Evolutionary conservation across 768 basidiomycete species (phyloP).

Genomic region (Calocera viscosa): DNA sequence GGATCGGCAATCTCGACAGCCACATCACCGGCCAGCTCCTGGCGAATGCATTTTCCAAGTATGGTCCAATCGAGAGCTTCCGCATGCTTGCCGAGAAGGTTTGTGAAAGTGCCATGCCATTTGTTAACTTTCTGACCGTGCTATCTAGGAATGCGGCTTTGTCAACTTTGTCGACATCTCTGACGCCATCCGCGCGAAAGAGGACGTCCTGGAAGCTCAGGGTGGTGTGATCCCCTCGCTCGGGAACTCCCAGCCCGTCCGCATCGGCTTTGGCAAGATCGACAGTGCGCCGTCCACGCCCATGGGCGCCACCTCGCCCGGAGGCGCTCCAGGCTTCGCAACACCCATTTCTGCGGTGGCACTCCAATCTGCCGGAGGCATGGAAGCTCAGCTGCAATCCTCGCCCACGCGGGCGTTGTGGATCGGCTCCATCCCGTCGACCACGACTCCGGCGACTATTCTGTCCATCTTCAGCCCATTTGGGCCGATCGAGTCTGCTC

Average conservation of each 20-base stretch:
- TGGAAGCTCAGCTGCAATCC: constrained; percentile 79
- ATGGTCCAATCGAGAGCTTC: constrained; percentile 93
- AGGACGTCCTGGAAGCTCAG: constrained; percentile 90
- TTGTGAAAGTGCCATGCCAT: neutral
- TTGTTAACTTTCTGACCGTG: neutral
- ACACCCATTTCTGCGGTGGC: constrained; percentile 27
- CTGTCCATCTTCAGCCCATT: constrained; percentile 94
- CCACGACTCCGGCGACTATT: constrained; percentile 88
- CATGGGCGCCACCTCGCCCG: constrained; percentile 58
- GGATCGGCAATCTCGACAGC: constrained; percentile 97
- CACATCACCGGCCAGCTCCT: constrained; percentile 90
- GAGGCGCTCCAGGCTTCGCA: constrained; percentile 25
- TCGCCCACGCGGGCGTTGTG: constrained; percentile 91
- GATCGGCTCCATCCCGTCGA: constrained; percentile 94
- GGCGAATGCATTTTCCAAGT: constrained; percentile 88
- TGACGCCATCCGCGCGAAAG: constrained; percentile 95
- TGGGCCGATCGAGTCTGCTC: constrained; percentile 91
- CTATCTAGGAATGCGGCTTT: constrained; percentile 83
- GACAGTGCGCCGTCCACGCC: constrained; percentile 90
- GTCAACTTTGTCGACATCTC: constrained; percentile 95
- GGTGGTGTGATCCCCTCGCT: constrained; percentile 80
- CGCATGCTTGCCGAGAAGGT: constrained; percentile 96
- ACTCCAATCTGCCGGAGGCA: constrained; percentile 30
- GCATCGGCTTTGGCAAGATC: constrained; percentile 96
- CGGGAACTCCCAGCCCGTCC: constrained; percentile 89